A percentile compares a stretch with the other conserved stretches of the same genome.
Conservation (phyloP, 129 eudicot genomes). For the Saussurea involucrata region DNA sequence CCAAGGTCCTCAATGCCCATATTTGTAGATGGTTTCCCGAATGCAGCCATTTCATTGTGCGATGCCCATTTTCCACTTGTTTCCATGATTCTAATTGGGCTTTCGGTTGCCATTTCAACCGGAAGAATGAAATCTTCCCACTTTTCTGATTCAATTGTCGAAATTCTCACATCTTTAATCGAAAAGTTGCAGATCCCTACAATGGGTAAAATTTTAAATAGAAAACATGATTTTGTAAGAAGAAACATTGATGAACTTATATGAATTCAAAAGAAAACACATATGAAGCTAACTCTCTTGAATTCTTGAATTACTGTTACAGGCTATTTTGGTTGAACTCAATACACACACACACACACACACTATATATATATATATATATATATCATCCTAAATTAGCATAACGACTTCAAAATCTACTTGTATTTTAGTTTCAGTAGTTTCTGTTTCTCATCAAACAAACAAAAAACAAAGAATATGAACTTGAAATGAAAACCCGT, state of each 20-base stretch:
- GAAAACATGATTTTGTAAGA: background rate
- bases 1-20: conserved; percentile 57
- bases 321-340: background rate
- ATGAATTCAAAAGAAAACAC: background rate
- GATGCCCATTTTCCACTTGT: conserved; percentile 50
- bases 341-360: background rate
- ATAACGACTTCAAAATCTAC: background rate
- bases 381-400: conserved; percentile 7
- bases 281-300: background rate
- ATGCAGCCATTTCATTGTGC: conserved; percentile 37
- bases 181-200: background rate
- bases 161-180: conserved; percentile 10
- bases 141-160: background rate
- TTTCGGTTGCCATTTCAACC: conserved; percentile 69
- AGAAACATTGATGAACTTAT: background rate
- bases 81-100: conserved; percentile 65
- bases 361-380: too few relatives aligned
- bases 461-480: conserved; percentile 11
- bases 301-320: conserved; percentile 6
- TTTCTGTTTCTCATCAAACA: background rate
- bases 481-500: conserved; percentile 20
- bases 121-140: background rate
- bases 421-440: background rate
- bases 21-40: conserved; percentile 31
- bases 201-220: background rate